Base-by-base conservation (phyloP, 1,284 basidiomycete species). In the Clitocybe nebularis region DNA sequence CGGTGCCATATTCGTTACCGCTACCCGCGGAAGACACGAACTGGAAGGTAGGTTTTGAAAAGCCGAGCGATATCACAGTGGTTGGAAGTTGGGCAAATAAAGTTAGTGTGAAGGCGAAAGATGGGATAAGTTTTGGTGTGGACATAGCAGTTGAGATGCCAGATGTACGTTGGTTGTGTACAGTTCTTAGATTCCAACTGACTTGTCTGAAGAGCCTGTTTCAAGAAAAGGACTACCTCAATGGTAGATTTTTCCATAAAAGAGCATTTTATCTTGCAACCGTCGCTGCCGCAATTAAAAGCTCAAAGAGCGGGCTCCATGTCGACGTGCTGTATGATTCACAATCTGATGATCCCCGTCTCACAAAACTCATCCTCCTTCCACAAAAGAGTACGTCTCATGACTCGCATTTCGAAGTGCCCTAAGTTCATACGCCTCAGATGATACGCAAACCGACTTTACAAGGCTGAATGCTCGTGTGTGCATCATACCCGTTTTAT, bases 181-280 rank as follows among this genome's bases (percentile, higher is more conserved):
- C 8, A 14, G 36, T 28, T 40, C 6, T 37, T 19, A 6, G 20
- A 14, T 14, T 16, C 44, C 37, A 42, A 45, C n/a, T 10, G 33
- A 33, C 17, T 49, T 24, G 21, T 13, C 34, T 21, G 23, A 55
- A 92, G 81, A 58, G 55, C 33, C 66, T 97, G 19, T 93, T 99
- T 56, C 92, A 96, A 66, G 89, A 94, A 53, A 99, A 98, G 62
- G 95, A 99, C 60, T 90, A 93, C 52, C 69, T 93, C 43, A 89
- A 94, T 58, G 80, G 82, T 24, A 81, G 96, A 13, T 94, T 90
- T 64, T 94, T 95, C 59, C 87, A 95, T 62, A 99, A 99, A 63
- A 75, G 90, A 32, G 86, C 90, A 0, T 94, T 88, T 60, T 99
- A 93, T 65, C 76, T 98, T 9, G 86, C 93, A 5, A 78, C 79